Percentiles rank a stretch among this genome's conserved stretches.
These are phyloP conservation scores for Seiridium cupressi DNA, from an alignment of 2,329 filamentous ascomycete genomes.

Conservation along the genomic window DNA sequence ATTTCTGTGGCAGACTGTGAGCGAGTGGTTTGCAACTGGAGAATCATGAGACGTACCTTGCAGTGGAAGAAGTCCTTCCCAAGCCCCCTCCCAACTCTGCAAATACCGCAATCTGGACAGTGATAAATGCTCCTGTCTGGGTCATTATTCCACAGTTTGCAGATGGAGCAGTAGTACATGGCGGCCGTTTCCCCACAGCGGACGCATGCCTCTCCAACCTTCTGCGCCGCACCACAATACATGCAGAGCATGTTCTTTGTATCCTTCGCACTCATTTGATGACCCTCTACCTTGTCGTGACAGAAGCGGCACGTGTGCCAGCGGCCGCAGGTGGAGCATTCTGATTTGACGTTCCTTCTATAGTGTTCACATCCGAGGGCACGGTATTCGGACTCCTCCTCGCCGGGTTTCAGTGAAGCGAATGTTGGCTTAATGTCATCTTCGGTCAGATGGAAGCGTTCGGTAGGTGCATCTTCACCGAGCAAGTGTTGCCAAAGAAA, in stretches of 20 bases:
- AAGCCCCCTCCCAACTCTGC: slow-evolving; percentile 82
- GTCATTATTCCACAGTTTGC: slow-evolving; percentile 97
- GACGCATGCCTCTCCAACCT: slow-evolving; percentile 73
- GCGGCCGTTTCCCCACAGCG: slow-evolving; percentile 76
- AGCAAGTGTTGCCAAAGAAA: slow-evolving; percentile 55
- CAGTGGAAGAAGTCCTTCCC: slow-evolving; percentile 98
- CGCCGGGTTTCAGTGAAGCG: slow-evolving; percentile 50
- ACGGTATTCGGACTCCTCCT: slow-evolving; percentile 33
- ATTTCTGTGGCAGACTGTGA: slow-evolving; percentile 55
- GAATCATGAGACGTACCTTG: slow-evolving; percentile 61
- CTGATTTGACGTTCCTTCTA: slow-evolving; percentile 90
- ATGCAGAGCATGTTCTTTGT: slow-evolving; percentile 98
- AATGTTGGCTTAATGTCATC: slow-evolving; percentile 69
- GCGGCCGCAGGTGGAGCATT: slow-evolving; percentile 83
- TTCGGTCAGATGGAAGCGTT: slow-evolving; percentile 50
- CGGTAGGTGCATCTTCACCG: slow-evolving; percentile 34
- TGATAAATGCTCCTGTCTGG: slow-evolving; percentile 91
- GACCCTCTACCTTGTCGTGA: slow-evolving; percentile 80
- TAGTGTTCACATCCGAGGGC: slow-evolving; percentile 87
- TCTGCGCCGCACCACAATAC: slow-evolving; percentile 84
- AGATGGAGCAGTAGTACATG: slow-evolving; percentile 89
- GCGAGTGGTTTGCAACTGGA: not conserved
- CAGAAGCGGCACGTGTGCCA: slow-evolving; percentile 98
- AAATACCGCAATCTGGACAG: slow-evolving; percentile 94
- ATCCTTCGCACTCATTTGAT: slow-evolving; percentile 74